A percentile compares a stretch with the other conserved stretches of the same genome.
Evolutionary conservation across 2,329 filamentous ascomycete genomes (phyloP).

Genomic region (Blumeria graminis): DNA sequence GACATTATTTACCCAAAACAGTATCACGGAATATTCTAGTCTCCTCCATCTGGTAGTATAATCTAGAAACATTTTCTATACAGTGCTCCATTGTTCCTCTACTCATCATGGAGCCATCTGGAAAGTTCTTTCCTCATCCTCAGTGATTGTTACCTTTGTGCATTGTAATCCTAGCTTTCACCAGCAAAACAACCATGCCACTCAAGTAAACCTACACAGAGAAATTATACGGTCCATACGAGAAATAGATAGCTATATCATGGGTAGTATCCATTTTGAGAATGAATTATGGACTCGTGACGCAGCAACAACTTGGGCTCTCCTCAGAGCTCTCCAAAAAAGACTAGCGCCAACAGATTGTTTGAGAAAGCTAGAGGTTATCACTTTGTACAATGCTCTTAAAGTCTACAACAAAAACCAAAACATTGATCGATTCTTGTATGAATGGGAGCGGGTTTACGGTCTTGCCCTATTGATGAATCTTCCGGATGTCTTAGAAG

Average conservation of each 20-base stretch:
- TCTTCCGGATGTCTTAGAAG: not conserved
- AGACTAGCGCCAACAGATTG: not conserved
- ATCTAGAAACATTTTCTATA: no score
- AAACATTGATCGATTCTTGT: not conserved
- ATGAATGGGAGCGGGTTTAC: not conserved
- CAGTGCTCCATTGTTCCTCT: no score
- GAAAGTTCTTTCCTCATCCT: no score
- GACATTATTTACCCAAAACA: no score
- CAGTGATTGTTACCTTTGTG: no score
- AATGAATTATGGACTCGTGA: not conserved
- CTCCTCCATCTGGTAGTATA: no score
- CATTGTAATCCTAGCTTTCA: no score
- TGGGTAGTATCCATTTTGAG: not conserved
- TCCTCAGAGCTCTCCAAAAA: no score
- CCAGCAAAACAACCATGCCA: not conserved
- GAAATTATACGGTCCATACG: not conserved
- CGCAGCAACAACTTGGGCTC: not conserved
- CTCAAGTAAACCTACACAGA: not conserved
- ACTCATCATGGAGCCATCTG: no score
- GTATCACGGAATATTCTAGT: no score
- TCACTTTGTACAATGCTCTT: not conserved
- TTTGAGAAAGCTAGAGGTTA: not conserved
- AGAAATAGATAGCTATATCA: constrained; percentile 1
- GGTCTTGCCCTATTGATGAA: not conserved
- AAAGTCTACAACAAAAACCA: not conserved